These are phyloP conservation scores for Nitzschia sp. DNA, from an alignment of 108 stramenopile species.

Conservation along the genomic window DNA sequence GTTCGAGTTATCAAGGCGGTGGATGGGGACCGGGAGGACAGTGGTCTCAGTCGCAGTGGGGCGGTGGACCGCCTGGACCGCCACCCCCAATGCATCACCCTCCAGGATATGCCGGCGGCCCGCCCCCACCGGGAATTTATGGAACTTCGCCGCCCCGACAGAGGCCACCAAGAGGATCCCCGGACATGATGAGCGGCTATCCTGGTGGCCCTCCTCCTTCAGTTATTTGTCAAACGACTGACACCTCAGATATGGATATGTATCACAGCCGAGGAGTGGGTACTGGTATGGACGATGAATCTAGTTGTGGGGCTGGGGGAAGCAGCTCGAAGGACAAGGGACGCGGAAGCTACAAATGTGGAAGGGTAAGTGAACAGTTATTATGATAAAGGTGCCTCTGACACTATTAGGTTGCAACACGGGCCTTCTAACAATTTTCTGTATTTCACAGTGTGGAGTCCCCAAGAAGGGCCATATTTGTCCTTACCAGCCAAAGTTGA, in stretches of 20 bases:
- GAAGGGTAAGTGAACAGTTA: conserved; percentile 47
- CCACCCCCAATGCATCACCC: conserved; percentile 36
- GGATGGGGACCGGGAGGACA: conserved; percentile 21
- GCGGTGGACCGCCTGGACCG: conserved; percentile 11
- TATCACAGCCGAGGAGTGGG: conserved; percentile 24
- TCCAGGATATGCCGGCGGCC: conserved; percentile 24
- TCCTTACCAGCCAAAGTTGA: conserved; percentile 90
- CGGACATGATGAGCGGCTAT: conserved; percentile 26
- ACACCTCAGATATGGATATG: conserved; percentile 29
- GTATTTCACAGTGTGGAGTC: conserved; percentile 66
- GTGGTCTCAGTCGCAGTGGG: conserved; percentile 22
- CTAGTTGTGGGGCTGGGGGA: conserved; percentile 25
- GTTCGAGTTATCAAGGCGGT: conserved; percentile 13
- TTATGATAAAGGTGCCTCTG: too few species aligned
- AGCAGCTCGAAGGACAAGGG: conserved; percentile 72
- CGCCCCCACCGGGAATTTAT: conserved; percentile 19
- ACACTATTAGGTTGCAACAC: neutral
- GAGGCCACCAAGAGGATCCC: conserved; percentile 29
- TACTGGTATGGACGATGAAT: conserved; percentile 24
- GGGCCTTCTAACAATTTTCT: neutral
- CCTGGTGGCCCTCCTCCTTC: conserved; percentile 1
- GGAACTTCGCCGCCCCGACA: conserved; percentile 15
- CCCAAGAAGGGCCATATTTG: conserved; percentile 93
- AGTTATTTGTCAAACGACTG: conserved; percentile 21
- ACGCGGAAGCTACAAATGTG: conserved; percentile 83